Conservation (phyloP, 1,284 basidiomycete species). For the Pseudozyma tsukubaensis region DNA sequence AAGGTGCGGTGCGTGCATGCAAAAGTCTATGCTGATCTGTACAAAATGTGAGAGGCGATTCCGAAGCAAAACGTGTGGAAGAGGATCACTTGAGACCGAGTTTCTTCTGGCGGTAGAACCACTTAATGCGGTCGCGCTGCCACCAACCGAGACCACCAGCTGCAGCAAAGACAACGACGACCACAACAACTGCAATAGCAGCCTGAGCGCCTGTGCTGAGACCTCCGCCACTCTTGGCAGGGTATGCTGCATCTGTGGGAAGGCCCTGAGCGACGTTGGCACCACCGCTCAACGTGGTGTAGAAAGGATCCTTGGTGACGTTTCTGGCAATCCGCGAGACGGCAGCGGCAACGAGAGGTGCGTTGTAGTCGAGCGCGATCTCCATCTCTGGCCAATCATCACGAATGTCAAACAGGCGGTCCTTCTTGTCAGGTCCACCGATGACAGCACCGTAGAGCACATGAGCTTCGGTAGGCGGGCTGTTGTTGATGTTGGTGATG, state of each 20-base stretch:
- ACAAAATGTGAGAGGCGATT: no score
- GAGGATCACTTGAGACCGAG: constrained; percentile 28
- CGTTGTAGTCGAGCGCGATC: constrained; percentile 78
- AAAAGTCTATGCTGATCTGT: not conserved
- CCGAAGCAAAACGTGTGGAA: no score
- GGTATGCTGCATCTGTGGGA: constrained; percentile 40
- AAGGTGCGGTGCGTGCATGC: not conserved
- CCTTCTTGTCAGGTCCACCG: constrained; percentile 83
- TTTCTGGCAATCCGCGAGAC: constrained; percentile 78
- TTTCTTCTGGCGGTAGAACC: constrained; percentile 51
- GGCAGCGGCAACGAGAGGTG: constrained; percentile 83
- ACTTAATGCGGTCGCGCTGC: constrained; percentile 50
- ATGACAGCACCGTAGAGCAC: constrained; percentile 87
- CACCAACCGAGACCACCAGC: constrained; percentile 73
- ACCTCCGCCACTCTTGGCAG: constrained; percentile 10
- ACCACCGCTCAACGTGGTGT: constrained; percentile 70
- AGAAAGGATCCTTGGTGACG: constrained; percentile 81
- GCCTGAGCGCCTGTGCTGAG: constrained; percentile 71
- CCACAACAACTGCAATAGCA: constrained; percentile 78
- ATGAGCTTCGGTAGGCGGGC: constrained; percentile 78
- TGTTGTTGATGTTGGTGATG: constrained; percentile 77
- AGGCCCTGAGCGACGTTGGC: constrained; percentile 37
- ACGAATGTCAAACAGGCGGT: constrained; percentile 84
- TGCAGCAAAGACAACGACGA: constrained; percentile 75
- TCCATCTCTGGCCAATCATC: constrained; percentile 84